phyloP scores from a whole-genome alignment of 2,329 filamentous ascomycete genomes.

The Fusarium camptoceras region DNA sequence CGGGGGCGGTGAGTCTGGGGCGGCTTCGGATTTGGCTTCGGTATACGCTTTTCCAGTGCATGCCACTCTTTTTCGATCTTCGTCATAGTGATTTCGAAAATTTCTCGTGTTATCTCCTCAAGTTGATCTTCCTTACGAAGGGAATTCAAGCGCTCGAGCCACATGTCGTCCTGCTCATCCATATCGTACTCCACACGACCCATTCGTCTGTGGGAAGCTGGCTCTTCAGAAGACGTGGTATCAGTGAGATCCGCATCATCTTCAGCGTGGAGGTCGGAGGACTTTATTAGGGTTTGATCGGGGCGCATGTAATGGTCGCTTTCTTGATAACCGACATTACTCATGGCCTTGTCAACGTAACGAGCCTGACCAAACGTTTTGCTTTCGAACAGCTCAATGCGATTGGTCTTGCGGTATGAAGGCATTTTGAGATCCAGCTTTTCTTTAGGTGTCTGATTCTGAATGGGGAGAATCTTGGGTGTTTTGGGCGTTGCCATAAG shows the following conservation, averaged over 20 bases:
- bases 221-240: constrained; percentile 47
- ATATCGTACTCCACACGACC: constrained; percentile 98
- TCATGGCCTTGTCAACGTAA: constrained; percentile 97
- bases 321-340: constrained; percentile 94
- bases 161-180: constrained; percentile 98
- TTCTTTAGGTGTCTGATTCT: constrained; percentile 84
- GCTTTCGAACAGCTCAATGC: constrained; percentile 84
- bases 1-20: constrained; percentile 93
- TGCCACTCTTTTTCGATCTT: constrained; percentile 99
- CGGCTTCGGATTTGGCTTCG: constrained; percentile 95
- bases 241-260: constrained; percentile 66
- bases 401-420: constrained; percentile 79
- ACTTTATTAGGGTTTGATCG: constrained; percentile 76
- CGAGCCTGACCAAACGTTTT: constrained; percentile 86
- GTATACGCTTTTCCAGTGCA: constrained; percentile 93
- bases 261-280: constrained; percentile 68
- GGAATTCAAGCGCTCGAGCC: constrained; percentile 86
- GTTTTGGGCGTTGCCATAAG: constrained; percentile 62
- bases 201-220: constrained; percentile 58
- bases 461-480: constrained; percentile 77
- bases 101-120: constrained; percentile 87
- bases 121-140: constrained; percentile 79
- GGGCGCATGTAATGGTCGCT: constrained; percentile 88
- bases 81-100: constrained; percentile 98
- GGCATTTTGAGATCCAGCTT: constrained; percentile 81